Conservation (phyloP, 2,329 filamentous ascomycete species). For the Scedosporium boydii region DNA sequence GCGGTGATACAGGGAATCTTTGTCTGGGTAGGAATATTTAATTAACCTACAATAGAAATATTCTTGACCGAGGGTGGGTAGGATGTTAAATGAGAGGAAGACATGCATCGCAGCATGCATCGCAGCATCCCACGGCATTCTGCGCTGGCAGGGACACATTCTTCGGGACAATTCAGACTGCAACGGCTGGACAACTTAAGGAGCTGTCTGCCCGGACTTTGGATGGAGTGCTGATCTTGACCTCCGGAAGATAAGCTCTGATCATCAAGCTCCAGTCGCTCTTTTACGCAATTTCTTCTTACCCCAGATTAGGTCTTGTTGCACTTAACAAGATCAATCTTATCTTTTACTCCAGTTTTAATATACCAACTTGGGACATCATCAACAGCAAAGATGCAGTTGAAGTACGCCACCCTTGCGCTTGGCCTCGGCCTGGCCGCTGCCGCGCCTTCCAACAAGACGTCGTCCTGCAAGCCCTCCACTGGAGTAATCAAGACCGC, state of each 20-base stretch:
- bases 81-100: not conserved
- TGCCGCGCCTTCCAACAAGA: not conserved
- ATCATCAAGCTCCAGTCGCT: not conserved
- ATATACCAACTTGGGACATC: not conserved
- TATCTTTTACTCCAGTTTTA: no score
- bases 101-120: not conserved
- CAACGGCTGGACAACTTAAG: not conserved
- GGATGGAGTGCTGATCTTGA: not conserved
- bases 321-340: no score
- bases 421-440: not conserved
- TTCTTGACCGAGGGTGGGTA: not conserved
- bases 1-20: not conserved
- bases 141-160: not conserved
- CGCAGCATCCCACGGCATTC: not conserved
- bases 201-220: not conserved
- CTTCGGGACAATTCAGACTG: not conserved
- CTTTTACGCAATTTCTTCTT: not conserved
- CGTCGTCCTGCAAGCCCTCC: not conserved
- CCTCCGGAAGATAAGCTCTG: not conserved
- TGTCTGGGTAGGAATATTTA: not conserved
- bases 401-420: not conserved
- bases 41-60: not conserved
- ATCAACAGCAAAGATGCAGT: not conserved
- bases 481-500: slow-evolving; percentile 31
- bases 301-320: not conserved